Percentiles rank a stretch among this genome's conserved stretches.
These are phyloP conservation scores for Phytophthora nicotianae DNA, from an alignment of 352 stramenopile species.

Conservation along the genomic window DNA sequence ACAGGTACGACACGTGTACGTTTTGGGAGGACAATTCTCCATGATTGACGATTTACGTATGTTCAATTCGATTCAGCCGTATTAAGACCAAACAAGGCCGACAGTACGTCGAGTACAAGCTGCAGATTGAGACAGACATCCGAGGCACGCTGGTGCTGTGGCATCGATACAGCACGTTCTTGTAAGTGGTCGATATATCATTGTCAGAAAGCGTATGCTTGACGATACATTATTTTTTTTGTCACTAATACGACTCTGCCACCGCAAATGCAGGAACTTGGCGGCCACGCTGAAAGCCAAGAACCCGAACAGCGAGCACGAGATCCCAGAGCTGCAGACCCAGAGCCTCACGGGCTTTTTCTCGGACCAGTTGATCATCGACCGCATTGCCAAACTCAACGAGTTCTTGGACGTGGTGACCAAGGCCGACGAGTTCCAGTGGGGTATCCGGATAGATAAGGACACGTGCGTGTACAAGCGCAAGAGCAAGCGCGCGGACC, in stretches of 20 bases:
- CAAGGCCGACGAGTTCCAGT: slow-evolving; percentile 87
- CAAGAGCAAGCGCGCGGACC: slow-evolving; percentile 81
- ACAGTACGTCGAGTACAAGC: slow-evolving; percentile 90
- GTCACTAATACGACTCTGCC: not conserved
- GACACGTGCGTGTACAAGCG: slow-evolving; percentile 90
- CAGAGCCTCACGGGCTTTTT: slow-evolving; percentile 84
- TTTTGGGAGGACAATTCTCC: slow-evolving; percentile 3
- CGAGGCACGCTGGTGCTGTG: slow-evolving; percentile 85
- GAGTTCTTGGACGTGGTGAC: slow-evolving; percentile 87
- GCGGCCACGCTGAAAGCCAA: slow-evolving; percentile 82
- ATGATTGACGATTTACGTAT: slow-evolving; percentile 26
- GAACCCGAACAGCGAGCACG: slow-evolving; percentile 73
- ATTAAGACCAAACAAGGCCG: slow-evolving; percentile 88
- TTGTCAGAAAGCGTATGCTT: slow-evolving; percentile 26
- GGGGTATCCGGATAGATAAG: slow-evolving; percentile 91
- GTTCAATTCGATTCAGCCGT: slow-evolving; percentile 42
- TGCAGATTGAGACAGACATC: slow-evolving; percentile 89
- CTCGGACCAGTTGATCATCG: slow-evolving; percentile 85
- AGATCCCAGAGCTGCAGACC: slow-evolving; percentile 85
- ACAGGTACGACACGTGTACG: slow-evolving; percentile 52
- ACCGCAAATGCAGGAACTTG: slow-evolving; percentile 53
- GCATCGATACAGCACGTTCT: slow-evolving; percentile 90
- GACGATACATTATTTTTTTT: not conserved
- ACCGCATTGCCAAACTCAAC: slow-evolving; percentile 87
- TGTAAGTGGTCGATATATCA: slow-evolving; percentile 47